Base-by-base conservation (phyloP, 2,329 filamentous ascomycete genomes). In the Cladophialophora bantiana region DNA sequence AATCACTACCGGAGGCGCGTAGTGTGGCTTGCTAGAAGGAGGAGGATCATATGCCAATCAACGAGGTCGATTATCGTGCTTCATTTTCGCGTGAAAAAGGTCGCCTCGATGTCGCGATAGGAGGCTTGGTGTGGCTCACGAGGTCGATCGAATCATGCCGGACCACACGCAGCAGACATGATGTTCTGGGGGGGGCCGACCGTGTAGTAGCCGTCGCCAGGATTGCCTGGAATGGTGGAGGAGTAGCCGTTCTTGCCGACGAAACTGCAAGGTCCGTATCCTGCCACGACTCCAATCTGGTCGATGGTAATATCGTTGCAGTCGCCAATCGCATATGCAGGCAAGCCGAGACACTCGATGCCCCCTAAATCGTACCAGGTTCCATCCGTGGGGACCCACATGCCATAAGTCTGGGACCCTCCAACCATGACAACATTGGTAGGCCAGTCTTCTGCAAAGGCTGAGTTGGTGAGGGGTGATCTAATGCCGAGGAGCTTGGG, bases 191-290 rank as follows among this genome's bases (percentile, higher is more conserved):
- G 71, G 20, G 71, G 71, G 40, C 69, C 71, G 26, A 73, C 71
- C 5, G 67, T 68, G 26, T 64, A 60, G 59, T 66, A 73, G n/a
- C 69, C 70, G 31, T 67, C 68, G 13, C 69, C 69, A 32, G 66
- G 48, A 12, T 59, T 64, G 4, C 70, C 71, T 6, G 48, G n/a
- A 42, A 72, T 50, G 15, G 65, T 64, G 18, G 50, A 62, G 7
- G 56, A 63, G 38, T 66, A 73, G n/a, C 71, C 70, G 36, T 69
- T 64, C 62, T 75, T 76, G 2, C 72, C 74, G 26, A 69, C 48
- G 66, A 78, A 79, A 6, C 70, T 70, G 45, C 78, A 73, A 6
- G 77, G 76, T 6, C 77, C 77, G 40, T 76, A 76, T 34, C 77
- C 77, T n/a, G 74, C 73, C 18, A 73, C 70, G 3, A 69, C 68